Conservation (phyloP, 306 rosid species). For the Castanea sativa region DNA sequence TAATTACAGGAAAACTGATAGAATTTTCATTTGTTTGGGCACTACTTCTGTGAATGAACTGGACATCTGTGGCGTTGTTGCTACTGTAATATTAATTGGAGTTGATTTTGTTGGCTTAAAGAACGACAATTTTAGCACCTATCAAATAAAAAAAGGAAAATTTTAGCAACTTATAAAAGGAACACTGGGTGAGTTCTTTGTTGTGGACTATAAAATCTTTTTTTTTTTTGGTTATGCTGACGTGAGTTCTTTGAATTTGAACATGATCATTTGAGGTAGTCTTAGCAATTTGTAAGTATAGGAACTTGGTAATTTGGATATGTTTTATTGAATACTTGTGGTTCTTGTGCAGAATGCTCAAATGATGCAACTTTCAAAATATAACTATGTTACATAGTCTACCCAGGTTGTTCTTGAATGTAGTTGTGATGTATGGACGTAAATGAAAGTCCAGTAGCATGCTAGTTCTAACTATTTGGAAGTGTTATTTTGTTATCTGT, state of each 20-base stretch:
- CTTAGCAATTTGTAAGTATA: not conserved
- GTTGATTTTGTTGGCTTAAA: not conserved
- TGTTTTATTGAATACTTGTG: not conserved
- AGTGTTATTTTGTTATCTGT: not conserved
- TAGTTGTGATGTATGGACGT: not conserved
- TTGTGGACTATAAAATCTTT: not conserved
- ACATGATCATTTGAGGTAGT: not conserved
- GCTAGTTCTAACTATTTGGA: not conserved
- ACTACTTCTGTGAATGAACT: not conserved
- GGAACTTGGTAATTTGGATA: not conserved
- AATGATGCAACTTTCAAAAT: not conserved
- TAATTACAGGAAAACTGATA: not conserved
- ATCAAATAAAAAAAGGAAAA: not conserved
- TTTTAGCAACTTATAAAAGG: not conserved
- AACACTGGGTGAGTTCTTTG: not conserved
- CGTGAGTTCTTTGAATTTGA: not conserved
- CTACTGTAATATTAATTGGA: not conserved
- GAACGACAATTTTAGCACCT: not conserved
- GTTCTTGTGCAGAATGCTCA: not conserved
- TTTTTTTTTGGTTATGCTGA: not conserved
- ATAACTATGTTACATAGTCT: not conserved
- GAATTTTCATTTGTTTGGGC: not conserved
- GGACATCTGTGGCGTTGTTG: not conserved
- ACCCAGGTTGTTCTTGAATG: not conserved
- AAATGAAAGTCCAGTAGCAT: not conserved